These are phyloP conservation scores for Microthyrium microscopicum DNA, from an alignment of 2,329 filamentous ascomycete genomes.

Conservation along the genomic window DNA sequence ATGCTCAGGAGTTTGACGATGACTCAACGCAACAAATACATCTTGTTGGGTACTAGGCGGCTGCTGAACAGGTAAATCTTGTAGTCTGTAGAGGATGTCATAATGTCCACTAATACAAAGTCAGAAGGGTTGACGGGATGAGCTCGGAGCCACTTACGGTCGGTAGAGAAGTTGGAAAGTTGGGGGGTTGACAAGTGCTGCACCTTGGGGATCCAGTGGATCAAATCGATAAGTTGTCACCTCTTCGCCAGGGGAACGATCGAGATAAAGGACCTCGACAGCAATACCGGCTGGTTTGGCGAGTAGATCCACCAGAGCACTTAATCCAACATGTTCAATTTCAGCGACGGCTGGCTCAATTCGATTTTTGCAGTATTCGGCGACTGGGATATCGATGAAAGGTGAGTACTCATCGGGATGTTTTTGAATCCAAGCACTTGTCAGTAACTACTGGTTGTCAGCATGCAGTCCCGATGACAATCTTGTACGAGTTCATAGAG, in stretches of 20 bases:
- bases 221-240: constrained; percentile 40
- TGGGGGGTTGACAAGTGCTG: constrained; percentile 31
- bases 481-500: constrained; percentile 9
- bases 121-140: not conserved
- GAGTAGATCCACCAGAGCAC: constrained; percentile 59
- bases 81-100: constrained; percentile 71
- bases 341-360: constrained; percentile 65
- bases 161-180: constrained; percentile 52
- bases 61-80: constrained; percentile 24
- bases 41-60: constrained; percentile 4
- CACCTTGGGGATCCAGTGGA: constrained; percentile 28
- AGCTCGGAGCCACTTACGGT: constrained; percentile 32
- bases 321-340: constrained; percentile 80
- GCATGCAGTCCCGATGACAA: not conserved
- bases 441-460: constrained; percentile 44
- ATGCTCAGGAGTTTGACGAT: constrained; percentile 12
- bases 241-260: constrained; percentile 55
- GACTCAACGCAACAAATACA: constrained; percentile 12
- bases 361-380: constrained; percentile 50
- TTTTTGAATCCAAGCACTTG: constrained; percentile 68
- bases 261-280: constrained; percentile 81
- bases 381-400: constrained; percentile 48
- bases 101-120: constrained; percentile 56
- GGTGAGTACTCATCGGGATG: constrained; percentile 52
- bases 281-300: constrained; percentile 63